phyloP scores from a whole-genome alignment of 768 basidiomycete species.

The Tremella yokohamensis region DNA sequence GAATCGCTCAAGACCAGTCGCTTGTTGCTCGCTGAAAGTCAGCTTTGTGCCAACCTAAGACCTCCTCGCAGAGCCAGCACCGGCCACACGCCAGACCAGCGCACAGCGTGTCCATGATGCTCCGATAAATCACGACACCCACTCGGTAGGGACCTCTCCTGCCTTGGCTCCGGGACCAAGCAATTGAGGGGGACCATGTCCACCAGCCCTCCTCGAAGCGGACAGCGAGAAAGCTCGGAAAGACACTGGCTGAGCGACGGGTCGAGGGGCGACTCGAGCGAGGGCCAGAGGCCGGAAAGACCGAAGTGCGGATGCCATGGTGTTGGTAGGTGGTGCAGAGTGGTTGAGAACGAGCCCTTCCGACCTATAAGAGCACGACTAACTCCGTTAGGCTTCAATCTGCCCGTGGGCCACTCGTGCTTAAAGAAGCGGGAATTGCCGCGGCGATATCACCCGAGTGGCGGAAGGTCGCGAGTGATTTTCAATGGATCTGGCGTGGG shows the following conservation, averaged over 20 bases:
- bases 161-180: conserved; percentile 47
- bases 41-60: not conserved
- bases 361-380: conserved; percentile 3
- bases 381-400: not conserved
- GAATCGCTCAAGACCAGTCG: conserved; percentile 94
- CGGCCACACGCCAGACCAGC: no score
- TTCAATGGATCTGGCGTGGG: no score
- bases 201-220: conserved; percentile 27
- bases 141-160: conserved; percentile 49
- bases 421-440: no score
- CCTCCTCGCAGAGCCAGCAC: not conserved
- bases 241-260: conserved; percentile 11
- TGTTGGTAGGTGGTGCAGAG: conserved; percentile 7
- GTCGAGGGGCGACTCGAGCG: conserved; percentile 13
- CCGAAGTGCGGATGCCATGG: conserved; percentile 35
- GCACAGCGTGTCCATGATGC: no score
- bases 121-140: conserved; percentile 16
- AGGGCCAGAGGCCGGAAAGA: conserved; percentile 26
- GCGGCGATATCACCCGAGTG: no score
- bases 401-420: no score
- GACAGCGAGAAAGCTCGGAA: conserved; percentile 38
- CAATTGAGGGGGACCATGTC: conserved; percentile 42
- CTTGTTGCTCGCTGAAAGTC: conserved; percentile 62
- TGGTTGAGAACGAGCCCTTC: not conserved
- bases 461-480: no score